Evolutionary conservation across 768 basidiomycete genomes (phyloP), one percentile per base, ranked within the genome.

Genomic region (Chlorophyllum brunneum): DNA sequence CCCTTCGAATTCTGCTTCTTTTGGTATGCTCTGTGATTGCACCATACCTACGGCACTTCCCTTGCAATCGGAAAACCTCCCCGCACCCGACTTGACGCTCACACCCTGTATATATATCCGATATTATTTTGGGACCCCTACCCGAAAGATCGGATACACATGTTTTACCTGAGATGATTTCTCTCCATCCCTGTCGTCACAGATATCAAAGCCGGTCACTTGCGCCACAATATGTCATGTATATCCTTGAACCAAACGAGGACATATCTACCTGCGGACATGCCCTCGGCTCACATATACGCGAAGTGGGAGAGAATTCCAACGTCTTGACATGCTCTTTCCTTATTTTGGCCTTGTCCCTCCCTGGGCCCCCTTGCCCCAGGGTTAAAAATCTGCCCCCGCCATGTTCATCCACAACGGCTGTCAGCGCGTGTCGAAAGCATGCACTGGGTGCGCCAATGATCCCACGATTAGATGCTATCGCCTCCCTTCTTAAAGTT

Each of bases 391-490:
- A 20, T 23, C 44, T 52, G 23, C 33, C 33, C 37, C 27, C 11
- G 34, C 31, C 36, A 42, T 41, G 49, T 30, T 9, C 20, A n/a
- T 43, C 24, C n/a, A 24, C 24, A 24, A 24, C 11, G 34, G 34
- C 39, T 15, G 31, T 31, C 37, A 46, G 24, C 44, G 44, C 51
- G 44, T 53, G 51, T 37, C 37, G 29, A 6, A 46, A n/a, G 51
- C 51, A 33, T 53, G 51, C 34, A 37, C 42, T 15, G 26, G n/a
- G 16, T 16, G 23, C 42, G 16, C 49, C 49, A 45, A 44, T 43
- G 49, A 45, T 37, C 20, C 34, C 23, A 30, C 43, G 42, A 52
- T 52, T 52, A 46, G 34, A 45, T 53, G 36, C 2, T 15, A 53
- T 46, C 43, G 37, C 37, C 26, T 9, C 24, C 15, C 33, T 29